phyloP scores from a whole-genome alignment of 441 rosid genomes.

The Erodium trifolium region DNA sequence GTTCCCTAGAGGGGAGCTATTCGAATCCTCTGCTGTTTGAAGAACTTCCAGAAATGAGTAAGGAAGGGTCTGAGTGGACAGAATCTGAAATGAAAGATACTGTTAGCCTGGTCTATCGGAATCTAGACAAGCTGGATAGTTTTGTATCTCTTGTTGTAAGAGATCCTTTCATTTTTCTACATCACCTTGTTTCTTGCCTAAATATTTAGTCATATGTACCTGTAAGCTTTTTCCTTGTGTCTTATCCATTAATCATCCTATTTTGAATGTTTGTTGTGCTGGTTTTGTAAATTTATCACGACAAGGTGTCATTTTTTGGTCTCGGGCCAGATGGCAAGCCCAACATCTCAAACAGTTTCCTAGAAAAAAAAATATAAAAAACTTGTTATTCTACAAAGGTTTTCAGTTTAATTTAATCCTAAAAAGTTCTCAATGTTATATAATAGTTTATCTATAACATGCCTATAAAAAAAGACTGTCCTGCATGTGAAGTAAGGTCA shows the following conservation, averaged over 20 bases:
- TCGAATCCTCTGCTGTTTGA: slow-evolving; percentile 57
- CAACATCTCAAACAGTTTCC: not conserved
- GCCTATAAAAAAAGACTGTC: not conserved
- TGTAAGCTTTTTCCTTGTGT: not conserved
- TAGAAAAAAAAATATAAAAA: too few species aligned
- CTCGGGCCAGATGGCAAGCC: not conserved
- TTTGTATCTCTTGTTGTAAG: slow-evolving; percentile 56
- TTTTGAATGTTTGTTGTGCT: not conserved
- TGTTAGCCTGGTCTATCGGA: slow-evolving; percentile 49
- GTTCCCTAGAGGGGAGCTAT: slow-evolving; percentile 56
- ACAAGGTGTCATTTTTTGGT: not conserved
- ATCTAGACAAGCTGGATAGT: slow-evolving; percentile 60
- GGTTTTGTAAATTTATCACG: not conserved
- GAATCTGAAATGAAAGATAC: slow-evolving; percentile 66
- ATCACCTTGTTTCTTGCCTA: not conserved
- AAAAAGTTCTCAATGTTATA: not conserved
- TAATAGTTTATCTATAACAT: not conserved
- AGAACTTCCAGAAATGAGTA: slow-evolving; percentile 50
- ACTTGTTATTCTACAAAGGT: too few species aligned
- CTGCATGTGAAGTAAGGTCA: not conserved
- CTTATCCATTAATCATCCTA: not conserved
- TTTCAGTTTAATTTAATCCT: not conserved
- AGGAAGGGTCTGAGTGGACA: slow-evolving; percentile 66
- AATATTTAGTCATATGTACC: not conserved
- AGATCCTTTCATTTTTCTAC: slow-evolving; percentile 5